Evolutionary conservation across 345 rosid species (phyloP).

Genomic region (Garcia nutans): DNA sequence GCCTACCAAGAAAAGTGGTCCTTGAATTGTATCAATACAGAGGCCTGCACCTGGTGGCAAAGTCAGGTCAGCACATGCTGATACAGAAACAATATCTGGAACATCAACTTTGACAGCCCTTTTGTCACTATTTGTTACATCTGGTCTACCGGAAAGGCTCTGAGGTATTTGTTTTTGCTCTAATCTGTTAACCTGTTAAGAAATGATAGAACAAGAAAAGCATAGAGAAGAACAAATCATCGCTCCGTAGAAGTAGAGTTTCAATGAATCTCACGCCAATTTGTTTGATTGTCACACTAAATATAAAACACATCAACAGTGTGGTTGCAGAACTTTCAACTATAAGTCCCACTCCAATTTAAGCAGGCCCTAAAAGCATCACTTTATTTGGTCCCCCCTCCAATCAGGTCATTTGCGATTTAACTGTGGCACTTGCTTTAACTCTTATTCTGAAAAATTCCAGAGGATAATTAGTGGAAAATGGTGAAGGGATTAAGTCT

Average conservation of each 20-base stretch:
- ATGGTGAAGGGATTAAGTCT: no score
- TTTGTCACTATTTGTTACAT: conserved; percentile 43
- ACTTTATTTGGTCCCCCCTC: background rate
- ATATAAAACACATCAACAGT: background rate
- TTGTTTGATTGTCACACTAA: background rate
- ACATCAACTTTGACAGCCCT: conserved; percentile 63
- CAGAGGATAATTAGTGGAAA: no score
- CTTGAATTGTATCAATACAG: conserved; percentile 73
- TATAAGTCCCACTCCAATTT: no score
- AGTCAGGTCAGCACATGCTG: conserved; percentile 88
- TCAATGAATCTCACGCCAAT: background rate
- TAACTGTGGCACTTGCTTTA: background rate
- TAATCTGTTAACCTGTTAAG: conserved; percentile 45
- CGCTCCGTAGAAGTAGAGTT: background rate
- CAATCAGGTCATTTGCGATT: background rate
- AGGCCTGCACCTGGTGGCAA: conserved; percentile 98
- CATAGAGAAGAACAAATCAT: background rate
- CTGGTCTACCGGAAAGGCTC: conserved; percentile 62
- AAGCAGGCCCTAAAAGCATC: no score
- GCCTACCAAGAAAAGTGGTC: conserved; percentile 79
- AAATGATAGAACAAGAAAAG: background rate
- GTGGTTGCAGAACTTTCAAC: background rate
- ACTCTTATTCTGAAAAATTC: background rate
- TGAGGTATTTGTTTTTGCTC: conserved; percentile 57
- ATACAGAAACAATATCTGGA: conserved; percentile 76